These are phyloP conservation scores for Chalciporus chontae DNA, from an alignment of 768 basidiomycete species.

Conservation along the genomic window DNA sequence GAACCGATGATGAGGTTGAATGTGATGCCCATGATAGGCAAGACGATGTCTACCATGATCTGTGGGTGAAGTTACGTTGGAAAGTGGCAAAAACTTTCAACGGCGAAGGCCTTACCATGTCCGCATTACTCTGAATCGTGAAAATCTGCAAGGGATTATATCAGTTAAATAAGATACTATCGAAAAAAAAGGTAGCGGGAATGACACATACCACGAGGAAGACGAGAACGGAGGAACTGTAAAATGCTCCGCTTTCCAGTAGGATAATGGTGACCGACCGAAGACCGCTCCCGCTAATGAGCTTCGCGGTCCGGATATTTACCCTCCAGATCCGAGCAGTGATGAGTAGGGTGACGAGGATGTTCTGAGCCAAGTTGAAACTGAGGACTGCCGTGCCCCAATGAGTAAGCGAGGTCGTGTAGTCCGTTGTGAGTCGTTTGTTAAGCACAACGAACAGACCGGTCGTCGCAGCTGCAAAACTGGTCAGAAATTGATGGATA, in stretches of 20 bases:
- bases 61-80: neutral
- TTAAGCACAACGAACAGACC: neutral
- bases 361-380: slow-evolving; percentile 5
- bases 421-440: neutral
- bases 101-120: neutral
- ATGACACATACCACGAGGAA: slow-evolving; percentile 5
- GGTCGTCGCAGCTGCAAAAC: neutral
- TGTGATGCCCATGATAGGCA: slow-evolving; percentile 8
- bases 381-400: slow-evolving; percentile 4
- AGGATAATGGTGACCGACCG: slow-evolving; percentile 1
- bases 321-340: slow-evolving; percentile 5
- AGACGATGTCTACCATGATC: slow-evolving; percentile 7
- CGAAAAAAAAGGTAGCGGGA: too few relatives aligned
- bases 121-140: neutral
- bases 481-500: neutral
- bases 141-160: neutral
- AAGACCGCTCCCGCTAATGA: neutral
- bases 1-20: slow-evolving; percentile 7
- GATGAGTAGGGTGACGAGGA: slow-evolving; percentile 7
- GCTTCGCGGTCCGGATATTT: neutral
- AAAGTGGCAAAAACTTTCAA: too few relatives aligned
- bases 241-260: slow-evolving; percentile 7
- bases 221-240: slow-evolving; percentile 3
- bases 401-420: neutral
- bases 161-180: too few relatives aligned